Conservation (phyloP, 805 yeast species). For the Vanderwaltozyma yarrowii region DNA sequence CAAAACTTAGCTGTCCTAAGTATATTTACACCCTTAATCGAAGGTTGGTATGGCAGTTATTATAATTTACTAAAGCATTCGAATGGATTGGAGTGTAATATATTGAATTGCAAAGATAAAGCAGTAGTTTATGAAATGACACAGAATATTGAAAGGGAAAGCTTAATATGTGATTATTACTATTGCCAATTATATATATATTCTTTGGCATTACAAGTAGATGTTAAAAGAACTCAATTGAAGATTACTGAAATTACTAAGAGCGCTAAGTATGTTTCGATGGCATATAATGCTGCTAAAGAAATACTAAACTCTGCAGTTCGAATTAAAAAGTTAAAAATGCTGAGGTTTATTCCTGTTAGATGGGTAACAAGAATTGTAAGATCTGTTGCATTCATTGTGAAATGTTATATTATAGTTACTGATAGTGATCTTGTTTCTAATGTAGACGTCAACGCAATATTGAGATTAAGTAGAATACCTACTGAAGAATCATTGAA, state of each 20-base stretch:
- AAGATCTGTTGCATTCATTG: conserved; percentile 81
- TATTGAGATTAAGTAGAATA: conserved; percentile 50
- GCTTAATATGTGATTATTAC: conserved; percentile 70
- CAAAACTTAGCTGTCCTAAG: conserved; percentile 64
- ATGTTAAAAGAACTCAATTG: conserved; percentile 29
- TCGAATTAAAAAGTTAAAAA: conserved; percentile 52
- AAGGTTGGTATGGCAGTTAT: conserved; percentile 66
- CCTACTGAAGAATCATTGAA: conserved; percentile 62
- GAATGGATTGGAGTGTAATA: conserved; percentile 25
- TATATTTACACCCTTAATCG: conserved; percentile 65
- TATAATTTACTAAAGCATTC: conserved; percentile 42
- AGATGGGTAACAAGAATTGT: conserved; percentile 83
- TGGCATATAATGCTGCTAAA: conserved; percentile 77
- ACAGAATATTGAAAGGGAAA: conserved; percentile 47
- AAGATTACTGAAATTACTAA: conserved; percentile 60
- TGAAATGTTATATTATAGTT: conserved; percentile 68
- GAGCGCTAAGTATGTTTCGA: conserved; percentile 66
- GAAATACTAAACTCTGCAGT: conserved; percentile 65
- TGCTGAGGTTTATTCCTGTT: conserved; percentile 77
- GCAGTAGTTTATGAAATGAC: conserved; percentile 28
- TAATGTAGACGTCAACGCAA: conserved; percentile 34
- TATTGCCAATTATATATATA: conserved; percentile 77
- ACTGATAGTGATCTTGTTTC: conserved; percentile 29
- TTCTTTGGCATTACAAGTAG: conserved; percentile 63
- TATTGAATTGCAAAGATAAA: conserved; percentile 19